Conservation (phyloP, 2,329 filamentous ascomycete genomes). For the Tolypocladium cylindrosporum region DNA sequence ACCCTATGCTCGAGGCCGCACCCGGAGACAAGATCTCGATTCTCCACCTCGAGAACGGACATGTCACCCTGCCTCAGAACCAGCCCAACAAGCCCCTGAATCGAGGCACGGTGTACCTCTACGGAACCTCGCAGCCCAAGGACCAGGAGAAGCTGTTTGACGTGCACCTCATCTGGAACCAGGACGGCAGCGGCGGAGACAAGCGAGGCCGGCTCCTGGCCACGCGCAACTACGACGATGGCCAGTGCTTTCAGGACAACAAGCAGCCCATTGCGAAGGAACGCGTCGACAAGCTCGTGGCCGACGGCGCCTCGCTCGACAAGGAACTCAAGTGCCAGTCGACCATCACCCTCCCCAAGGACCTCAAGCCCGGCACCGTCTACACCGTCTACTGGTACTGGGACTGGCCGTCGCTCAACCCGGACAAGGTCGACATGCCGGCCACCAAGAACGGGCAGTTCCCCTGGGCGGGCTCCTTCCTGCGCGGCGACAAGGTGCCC, state of each 20-base stretch:
- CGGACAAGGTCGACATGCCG: constrained; percentile 27
- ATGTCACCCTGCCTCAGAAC: constrained; percentile 52
- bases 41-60: constrained; percentile 65
- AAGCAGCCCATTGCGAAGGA: constrained; percentile 41
- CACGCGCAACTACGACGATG: constrained; percentile 78
- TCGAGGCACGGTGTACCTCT: constrained; percentile 64
- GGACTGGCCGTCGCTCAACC: constrained; percentile 68
- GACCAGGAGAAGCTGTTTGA: constrained; percentile 40
- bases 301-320: constrained; percentile 41
- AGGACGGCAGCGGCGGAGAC: constrained; percentile 72
- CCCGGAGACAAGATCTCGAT: constrained; percentile 57
- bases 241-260: constrained; percentile 78
- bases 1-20: constrained; percentile 50
- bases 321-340: constrained; percentile 69
- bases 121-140: constrained; percentile 55
- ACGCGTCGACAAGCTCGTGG: constrained; percentile 47
- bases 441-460: constrained; percentile 29
- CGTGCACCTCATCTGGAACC: constrained; percentile 70
- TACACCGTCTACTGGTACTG: constrained; percentile 94
- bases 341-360: constrained; percentile 63
- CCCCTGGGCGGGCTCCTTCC: constrained; percentile 30
- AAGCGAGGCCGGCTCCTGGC: constrained; percentile 65
- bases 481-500: constrained; percentile 25
- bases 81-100: constrained; percentile 52
- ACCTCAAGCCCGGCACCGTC: constrained; percentile 49